Percentiles rank a stretch among this genome's conserved stretches.
Evolutionary conservation across 2,329 filamentous ascomycete genomes (phyloP).

Genomic region (Fusarium fracticaudum): DNA sequence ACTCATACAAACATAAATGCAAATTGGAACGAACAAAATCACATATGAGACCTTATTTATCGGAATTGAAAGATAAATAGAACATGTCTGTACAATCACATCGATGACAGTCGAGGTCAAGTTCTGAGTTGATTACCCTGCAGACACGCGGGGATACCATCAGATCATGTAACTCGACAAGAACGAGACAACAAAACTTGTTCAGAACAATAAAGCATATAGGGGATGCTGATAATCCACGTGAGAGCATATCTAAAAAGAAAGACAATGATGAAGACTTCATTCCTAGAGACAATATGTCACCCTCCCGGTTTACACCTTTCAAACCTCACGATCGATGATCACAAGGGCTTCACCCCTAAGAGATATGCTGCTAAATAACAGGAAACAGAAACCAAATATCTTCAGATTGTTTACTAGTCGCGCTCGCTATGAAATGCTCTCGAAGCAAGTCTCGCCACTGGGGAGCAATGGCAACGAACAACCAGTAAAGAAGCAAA

Average conservation of each 20-base stretch:
- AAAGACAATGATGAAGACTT: background rate
- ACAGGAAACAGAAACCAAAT: background rate
- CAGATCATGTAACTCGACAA: background rate
- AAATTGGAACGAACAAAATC: fast-evolving
- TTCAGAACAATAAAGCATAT: background rate
- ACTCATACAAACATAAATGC: too few species aligned
- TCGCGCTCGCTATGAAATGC: too few species aligned
- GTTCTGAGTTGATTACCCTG: background rate
- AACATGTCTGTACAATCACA: background rate
- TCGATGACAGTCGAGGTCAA: background rate
- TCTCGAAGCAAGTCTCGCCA: background rate
- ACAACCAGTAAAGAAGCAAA: background rate
- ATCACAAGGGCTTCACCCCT: background rate
- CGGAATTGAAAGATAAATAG: background rate
- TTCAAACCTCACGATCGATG: background rate
- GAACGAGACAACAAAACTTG: background rate
- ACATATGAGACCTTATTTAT: too few species aligned
- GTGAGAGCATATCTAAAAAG: too few species aligned
- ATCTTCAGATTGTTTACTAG: background rate
- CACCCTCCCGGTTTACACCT: background rate
- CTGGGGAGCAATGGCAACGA: background rate
- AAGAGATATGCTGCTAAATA: background rate
- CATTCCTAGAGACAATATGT: background rate
- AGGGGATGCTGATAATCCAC: background rate
- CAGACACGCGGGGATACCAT: background rate